Conservation (phyloP, 805 yeast species). For the Brettanomyces nanus region DNA sequence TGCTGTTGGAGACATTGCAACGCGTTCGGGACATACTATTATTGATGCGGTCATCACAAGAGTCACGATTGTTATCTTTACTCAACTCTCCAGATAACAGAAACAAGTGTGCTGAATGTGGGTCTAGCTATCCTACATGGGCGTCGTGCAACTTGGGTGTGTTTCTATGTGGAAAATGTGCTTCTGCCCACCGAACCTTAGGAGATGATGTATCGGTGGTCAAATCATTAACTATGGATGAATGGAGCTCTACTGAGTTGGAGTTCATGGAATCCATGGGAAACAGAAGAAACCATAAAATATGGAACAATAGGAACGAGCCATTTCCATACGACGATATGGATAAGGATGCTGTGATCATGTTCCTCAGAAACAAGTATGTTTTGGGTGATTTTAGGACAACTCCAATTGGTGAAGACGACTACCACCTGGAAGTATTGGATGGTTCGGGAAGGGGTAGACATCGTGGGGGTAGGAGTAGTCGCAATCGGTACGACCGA, state of each 20-base stretch:
- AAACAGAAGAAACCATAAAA: slow-evolving; percentile 46
- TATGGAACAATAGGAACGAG: slow-evolving; percentile 62
- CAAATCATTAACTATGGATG: slow-evolving; percentile 65
- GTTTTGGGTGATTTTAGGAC: slow-evolving; percentile 50
- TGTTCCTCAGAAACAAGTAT: slow-evolving; percentile 61
- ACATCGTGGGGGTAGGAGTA: slow-evolving; percentile 10
- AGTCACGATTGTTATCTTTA: slow-evolving; percentile 40
- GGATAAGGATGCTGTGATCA: slow-evolving; percentile 48
- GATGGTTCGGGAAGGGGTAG: slow-evolving; percentile 7
- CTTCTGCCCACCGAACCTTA: slow-evolving; percentile 63
- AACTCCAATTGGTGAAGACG: slow-evolving; percentile 28
- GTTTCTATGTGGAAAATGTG: slow-evolving; percentile 79
- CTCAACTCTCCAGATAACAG: slow-evolving; percentile 51
- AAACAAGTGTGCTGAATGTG: slow-evolving; percentile 78
- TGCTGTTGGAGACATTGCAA: too few relatives aligned
- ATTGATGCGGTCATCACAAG: slow-evolving; percentile 17
- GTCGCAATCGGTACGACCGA: neutral
- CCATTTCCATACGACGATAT: slow-evolving; percentile 76
- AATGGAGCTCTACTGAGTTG: slow-evolving; percentile 55
- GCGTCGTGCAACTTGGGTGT: slow-evolving; percentile 48
- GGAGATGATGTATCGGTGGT: slow-evolving; percentile 57
- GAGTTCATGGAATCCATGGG: slow-evolving; percentile 40
- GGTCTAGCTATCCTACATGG: slow-evolving; percentile 55
- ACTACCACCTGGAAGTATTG: slow-evolving; percentile 25
- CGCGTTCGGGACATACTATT: too few relatives aligned